Base-by-base conservation (phyloP, 2,329 filamentous ascomycete species). In the Neonectria neomacrospora region DNA sequence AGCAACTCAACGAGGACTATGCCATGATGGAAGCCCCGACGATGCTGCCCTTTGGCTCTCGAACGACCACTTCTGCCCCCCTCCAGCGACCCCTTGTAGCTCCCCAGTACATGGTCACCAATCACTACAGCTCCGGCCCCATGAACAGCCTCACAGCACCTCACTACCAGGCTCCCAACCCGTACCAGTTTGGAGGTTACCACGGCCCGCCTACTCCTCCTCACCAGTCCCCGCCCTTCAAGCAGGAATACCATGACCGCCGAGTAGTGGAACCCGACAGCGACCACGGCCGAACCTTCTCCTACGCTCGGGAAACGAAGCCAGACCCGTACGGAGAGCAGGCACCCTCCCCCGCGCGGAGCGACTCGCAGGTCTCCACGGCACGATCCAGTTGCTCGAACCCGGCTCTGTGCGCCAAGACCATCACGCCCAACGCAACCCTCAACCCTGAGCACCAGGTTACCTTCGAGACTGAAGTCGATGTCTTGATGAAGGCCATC, bases 401-500 rank as follows among this genome's bases (percentile, higher is more conserved):
- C 64, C 76, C 76, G n/a, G 67, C 67, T 18, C 65, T 71, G n/a
- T 69, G 69, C 68, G 74, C 80, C 32, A 82, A 81, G 73, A 80
- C 76, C 11, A 80, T 82, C 61, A 78, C 76, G 4, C 77, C 78
- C 67, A 86, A 83, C 76, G 80, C 80, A 67, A 79, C 81, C 10
- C 79, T 83, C 30, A 76, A 81, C 62, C 79, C 82, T 62, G 77
- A 81, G 1, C 77, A 83, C 23, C 81, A 86, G n/a, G 80, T 88
- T 41, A 84, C 86, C 64, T 95, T 94, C 75, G 85, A 87, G n/a
- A 97, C 94, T 0, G 88, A 93, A 63, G 89, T 97, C 39, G 94
- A 97, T 75, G 90, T 89, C 44, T 80, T 98, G 44, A 97, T 97
- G 93, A 93, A 91, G 78, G 88, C 91, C 1, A 95, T 97, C 48